These are phyloP conservation scores for Collariella sp. DNA, from an alignment of 495 filamentous ascomycete genomes.

Conservation along the genomic window DNA sequence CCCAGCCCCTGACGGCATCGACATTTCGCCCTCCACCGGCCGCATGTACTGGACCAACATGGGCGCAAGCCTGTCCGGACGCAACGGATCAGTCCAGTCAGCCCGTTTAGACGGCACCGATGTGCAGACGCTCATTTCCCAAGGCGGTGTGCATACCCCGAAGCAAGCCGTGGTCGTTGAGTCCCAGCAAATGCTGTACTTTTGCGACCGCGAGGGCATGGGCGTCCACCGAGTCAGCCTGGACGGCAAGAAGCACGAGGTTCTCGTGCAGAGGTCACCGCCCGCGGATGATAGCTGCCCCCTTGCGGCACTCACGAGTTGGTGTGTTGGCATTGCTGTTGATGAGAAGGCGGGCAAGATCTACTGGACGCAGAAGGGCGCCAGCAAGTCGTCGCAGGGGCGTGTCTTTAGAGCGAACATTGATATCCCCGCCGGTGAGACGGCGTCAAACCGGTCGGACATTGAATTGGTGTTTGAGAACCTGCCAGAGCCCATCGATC, in stretches of 20 bases:
- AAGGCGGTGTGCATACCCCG: conserved; percentile 40
- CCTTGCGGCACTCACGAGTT: conserved; percentile 16
- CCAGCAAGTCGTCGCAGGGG: conserved; percentile 35
- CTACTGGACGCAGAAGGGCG: conserved; percentile 53
- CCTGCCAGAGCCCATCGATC: conserved; percentile 49
- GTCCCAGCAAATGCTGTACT: conserved; percentile 36
- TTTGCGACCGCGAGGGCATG: conserved; percentile 48
- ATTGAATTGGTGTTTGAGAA: conserved; percentile 35
- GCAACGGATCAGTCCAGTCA: conserved; percentile 32
- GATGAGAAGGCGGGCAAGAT: conserved; percentile 28
- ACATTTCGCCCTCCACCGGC: conserved; percentile 24
- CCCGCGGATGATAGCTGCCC: not conserved
- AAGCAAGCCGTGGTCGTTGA: conserved; percentile 41
- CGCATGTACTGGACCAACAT: conserved; percentile 50
- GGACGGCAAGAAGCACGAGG: conserved; percentile 38
- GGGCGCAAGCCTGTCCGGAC: conserved; percentile 26
- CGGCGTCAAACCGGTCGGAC: conserved; percentile 23
- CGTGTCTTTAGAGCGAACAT: conserved; percentile 39
- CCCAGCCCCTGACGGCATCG: conserved; percentile 44
- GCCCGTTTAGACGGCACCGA: conserved; percentile 36
- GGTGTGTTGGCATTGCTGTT: conserved; percentile 48
- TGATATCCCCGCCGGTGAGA: conserved; percentile 19
- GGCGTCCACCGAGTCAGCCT: conserved; percentile 36
- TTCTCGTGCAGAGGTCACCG: conserved; percentile 28
- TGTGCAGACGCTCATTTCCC: conserved; percentile 24